These are phyloP conservation scores for Phytopythium chamaehyphon DNA, from an alignment of 352 stramenopile species.

Conservation along the genomic window DNA sequence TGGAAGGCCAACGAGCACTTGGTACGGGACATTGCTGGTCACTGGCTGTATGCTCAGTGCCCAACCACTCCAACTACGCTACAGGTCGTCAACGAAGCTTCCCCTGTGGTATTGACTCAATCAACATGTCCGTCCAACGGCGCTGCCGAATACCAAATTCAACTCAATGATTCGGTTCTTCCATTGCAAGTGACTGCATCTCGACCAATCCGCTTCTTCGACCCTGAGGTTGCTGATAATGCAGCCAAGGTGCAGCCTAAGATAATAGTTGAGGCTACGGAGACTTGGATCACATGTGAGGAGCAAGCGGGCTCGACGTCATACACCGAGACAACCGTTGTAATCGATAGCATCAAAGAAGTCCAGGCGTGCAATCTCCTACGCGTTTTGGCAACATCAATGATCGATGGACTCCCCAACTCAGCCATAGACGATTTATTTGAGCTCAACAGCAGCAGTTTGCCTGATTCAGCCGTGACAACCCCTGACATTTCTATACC, in stretches of 20 bases:
- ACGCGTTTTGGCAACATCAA: constrained; percentile 17
- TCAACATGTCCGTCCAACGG: constrained; percentile 19
- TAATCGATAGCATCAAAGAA: constrained; percentile 23
- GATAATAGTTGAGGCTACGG: constrained; percentile 30
- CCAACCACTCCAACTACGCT: constrained; percentile 23
- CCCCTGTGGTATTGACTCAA: constrained; percentile 12
- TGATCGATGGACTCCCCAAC: constrained; percentile 16
- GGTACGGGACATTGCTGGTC: constrained; percentile 49
- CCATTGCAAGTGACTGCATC: constrained; percentile 40
- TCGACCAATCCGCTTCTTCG: constrained; percentile 42
- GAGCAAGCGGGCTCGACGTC: not conserved
- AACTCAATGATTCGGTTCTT: constrained; percentile 26
- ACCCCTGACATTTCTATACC: constrained; percentile 28
- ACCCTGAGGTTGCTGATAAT: constrained; percentile 35
- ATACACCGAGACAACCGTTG: constrained; percentile 27
- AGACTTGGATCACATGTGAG: constrained; percentile 38
- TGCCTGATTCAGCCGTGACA: constrained; percentile 5
- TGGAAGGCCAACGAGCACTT: constrained; percentile 55
- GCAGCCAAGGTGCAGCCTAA: constrained; percentile 34
- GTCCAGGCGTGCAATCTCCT: constrained; percentile 57
- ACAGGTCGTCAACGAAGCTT: constrained; percentile 9
- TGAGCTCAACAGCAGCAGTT: constrained; percentile 38
- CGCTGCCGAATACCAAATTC: constrained; percentile 18
- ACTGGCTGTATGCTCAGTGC: constrained; percentile 62
- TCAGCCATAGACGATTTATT: constrained; percentile 35